Evolutionary conservation across 2,329 filamentous ascomycete genomes (phyloP), one percentile per base, ranked within the genome.

Genomic region (Cordyceps cateniannulata): DNA sequence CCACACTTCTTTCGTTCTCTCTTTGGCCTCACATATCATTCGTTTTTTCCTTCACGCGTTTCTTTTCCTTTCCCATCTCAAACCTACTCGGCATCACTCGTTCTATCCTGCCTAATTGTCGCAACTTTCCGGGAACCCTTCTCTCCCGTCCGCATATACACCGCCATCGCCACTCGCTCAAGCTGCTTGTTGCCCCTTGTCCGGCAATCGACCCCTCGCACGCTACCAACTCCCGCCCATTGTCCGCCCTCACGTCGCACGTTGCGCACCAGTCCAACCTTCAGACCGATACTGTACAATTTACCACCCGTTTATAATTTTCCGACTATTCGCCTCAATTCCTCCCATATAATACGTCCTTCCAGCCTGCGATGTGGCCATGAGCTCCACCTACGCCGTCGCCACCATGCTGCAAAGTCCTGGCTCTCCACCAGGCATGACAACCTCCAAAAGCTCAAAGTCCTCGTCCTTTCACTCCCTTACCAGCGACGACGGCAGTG

Each of bases 401-500:
- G 63, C 55, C 61, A 68, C 64, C 63, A 63, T 65, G 66, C 66
- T 72, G 59, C 58, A 60, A 53, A 72, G 71, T 57, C 74, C 73
- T 55, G 72, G 67, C 51, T 76, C 74, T 53, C 73, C 73, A 12
- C 73, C 73, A 57, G 90, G 91, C 69, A 85, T 96, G 76, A 91
- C 89, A 53, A 76, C 79, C 66, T 96, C 91, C 63, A 96, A 93
- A 74, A 95, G 91, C 64, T 96, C 91, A 65, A 96, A 95, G 75
- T 92, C 91, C 29, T 96, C 91, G 5, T 96, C 91, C 54, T 89
- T 93, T 69, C 88, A 88, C 67, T 96, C 92, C 42, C 87, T 89
- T 61, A 86, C 84, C 63, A 88, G 87, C 68, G 88, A 91, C 68
- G 89, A 90, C 67, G 85, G 87, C 69, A 84, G 81, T 66, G 81